phyloP scores from a whole-genome alignment of 768 basidiomycete species.

The Scleroderma citrinum region DNA sequence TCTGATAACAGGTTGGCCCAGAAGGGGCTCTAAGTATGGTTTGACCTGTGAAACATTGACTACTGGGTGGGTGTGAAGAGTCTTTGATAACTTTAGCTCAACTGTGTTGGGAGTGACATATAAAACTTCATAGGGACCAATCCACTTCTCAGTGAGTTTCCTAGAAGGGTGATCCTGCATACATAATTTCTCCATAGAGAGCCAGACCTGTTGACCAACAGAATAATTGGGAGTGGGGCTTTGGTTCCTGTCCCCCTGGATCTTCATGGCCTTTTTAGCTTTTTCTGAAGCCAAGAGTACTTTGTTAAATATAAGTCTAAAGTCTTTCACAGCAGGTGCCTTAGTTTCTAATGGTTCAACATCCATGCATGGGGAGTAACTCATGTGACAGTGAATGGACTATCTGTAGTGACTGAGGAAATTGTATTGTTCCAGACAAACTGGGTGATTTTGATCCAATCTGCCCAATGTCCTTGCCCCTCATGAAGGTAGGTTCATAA shows the following conservation, averaged over 20 bases:
- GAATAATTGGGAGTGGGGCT: background rate
- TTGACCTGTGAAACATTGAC: conserved; percentile 1
- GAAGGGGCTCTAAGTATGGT: background rate
- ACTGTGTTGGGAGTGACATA: conserved; percentile 8
- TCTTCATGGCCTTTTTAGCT: background rate
- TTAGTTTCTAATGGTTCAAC: background rate
- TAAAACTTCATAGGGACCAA: conserved; percentile 19
- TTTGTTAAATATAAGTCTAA: background rate
- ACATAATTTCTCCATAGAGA: no score
- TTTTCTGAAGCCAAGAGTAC: background rate
- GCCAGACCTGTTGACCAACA: background rate
- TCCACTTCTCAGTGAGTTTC: conserved; percentile 16
- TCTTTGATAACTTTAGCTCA: background rate
- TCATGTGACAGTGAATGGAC: background rate
- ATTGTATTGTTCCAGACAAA: background rate
- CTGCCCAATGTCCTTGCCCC: background rate
- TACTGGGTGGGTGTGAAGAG: background rate
- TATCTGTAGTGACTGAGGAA: background rate
- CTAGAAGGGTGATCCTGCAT: conserved; percentile 9
- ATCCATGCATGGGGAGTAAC: background rate
- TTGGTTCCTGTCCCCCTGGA: background rate
- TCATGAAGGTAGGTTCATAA: conserved; percentile 6
- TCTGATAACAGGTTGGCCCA: background rate
- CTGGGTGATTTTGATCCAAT: background rate
- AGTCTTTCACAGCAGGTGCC: background rate